Evolutionary conservation across 176 grass and related monocot genomes (phyloP), one percentile per base, ranked within the genome.

Genomic region (Aegilops umbellulata): DNA sequence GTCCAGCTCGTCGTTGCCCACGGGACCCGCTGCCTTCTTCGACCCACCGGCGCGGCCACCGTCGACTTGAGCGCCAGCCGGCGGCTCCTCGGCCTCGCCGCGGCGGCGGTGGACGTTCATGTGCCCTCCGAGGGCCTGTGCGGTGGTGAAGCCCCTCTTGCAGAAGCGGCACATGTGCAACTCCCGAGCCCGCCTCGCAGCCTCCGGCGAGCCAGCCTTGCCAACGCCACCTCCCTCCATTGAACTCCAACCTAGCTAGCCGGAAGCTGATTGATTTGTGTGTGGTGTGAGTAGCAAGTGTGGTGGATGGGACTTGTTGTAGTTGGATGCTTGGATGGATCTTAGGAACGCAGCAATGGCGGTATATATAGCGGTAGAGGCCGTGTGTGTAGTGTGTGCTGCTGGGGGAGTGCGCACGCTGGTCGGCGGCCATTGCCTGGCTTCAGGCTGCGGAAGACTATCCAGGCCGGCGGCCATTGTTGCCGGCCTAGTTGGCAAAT

Each of bases 61-160:
- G 42, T 46, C 42, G 42, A 46, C 42, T 46, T 46, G 42, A 14
- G 42, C 42, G 42, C 42, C 42, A 46, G 42, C 42, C 42, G 42
- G 42, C 42, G 42, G 42, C 1, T 13, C 42, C 42, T 46, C 42
- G 42, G 42, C 42, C 3, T 46, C 3, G 42, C 42, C 3, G 42
- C 42, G 42, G 42, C 42, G 87, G 25, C 90, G 87, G 76, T 94
- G 92, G 89, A 94, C 85, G 89, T 94, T 94, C 92, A 94, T 94
- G 87, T 94, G 92, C 30, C 92, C 92, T 10, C 92, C 92, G 0
- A 94, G 83, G 65, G 92, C 92, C 85, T 94, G 92, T 6, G 90
- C 89, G 78, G 92, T 94, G 78, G 89, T 87, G 92, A 94, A 94
- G 19, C 92, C 92, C 76, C 77, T 77, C 76, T 90, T 90, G 87